phyloP scores from a whole-genome alignment of 1,139 yeast genomes.

The Taphrina wiesneri region DNA sequence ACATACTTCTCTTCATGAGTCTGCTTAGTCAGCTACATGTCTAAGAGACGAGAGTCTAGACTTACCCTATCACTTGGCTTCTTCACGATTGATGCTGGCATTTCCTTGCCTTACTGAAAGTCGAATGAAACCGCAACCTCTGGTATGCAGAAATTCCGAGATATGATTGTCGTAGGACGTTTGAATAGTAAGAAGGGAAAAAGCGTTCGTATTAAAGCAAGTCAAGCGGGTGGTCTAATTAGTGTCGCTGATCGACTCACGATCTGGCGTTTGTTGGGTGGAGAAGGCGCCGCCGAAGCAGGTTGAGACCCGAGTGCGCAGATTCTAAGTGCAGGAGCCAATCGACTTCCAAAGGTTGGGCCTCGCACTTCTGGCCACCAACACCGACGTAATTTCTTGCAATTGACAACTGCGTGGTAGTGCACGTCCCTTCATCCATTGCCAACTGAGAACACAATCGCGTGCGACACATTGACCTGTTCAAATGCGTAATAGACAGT shows the following conservation, averaged over 20 bases:
- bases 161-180: background rate
- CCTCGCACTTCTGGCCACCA: background rate
- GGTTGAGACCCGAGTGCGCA: background rate
- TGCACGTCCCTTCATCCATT: background rate
- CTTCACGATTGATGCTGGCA: slow-evolving; percentile 17
- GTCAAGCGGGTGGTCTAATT: background rate
- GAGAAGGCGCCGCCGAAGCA: background rate
- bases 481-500: no score
- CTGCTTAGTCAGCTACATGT: slow-evolving; percentile 18
- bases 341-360: no score
- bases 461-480: background rate
- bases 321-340: background rate
- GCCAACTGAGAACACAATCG: background rate
- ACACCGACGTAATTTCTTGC: background rate
- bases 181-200: background rate
- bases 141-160: background rate
- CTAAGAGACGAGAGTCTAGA: background rate
- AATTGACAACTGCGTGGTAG: background rate
- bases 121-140: background rate
- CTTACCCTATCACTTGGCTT: slow-evolving; percentile 22
- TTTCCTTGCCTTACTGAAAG: background rate
- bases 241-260: background rate
- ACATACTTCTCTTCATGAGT: slow-evolving; percentile 26
- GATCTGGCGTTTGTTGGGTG: background rate
- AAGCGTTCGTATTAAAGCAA: background rate